Percentiles rank a stretch among this genome's conserved stretches.
These are phyloP conservation scores for Eremothecium gossypii DNA, from an alignment of 1,139 yeast species.

Conservation along the genomic window DNA sequence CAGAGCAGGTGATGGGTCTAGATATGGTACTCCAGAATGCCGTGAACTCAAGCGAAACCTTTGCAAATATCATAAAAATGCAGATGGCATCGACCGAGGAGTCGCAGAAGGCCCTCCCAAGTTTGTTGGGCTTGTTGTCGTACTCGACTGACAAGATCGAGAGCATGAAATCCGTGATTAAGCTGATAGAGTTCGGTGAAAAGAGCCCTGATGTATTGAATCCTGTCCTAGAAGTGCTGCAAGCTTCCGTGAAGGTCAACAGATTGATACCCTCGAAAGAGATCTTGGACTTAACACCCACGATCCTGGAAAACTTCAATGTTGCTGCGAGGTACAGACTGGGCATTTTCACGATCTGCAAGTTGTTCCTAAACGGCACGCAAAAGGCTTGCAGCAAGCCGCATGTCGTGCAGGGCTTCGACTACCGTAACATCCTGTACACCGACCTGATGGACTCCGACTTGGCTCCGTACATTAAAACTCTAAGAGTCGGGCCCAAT, in stretches of 20 bases:
- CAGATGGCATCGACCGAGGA: no score
- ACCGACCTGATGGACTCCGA: constrained; percentile 23
- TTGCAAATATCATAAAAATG: no score
- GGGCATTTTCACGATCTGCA: constrained; percentile 27
- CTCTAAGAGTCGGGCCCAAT: constrained; percentile 21
- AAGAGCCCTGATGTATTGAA: constrained; percentile 1
- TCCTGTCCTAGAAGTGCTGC: no score
- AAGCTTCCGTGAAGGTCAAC: no score
- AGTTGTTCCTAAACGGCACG: constrained; percentile 15
- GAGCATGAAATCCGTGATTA: constrained; percentile 21
- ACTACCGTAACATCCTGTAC: constrained; percentile 24
- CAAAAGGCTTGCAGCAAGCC: constrained; percentile 20
- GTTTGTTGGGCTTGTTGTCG: constrained; percentile 14
- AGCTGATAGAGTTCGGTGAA: constrained; percentile 5
- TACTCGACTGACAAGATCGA: constrained; percentile 21
- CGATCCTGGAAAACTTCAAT: constrained; percentile 19
- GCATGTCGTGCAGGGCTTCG: constrained; percentile 26
- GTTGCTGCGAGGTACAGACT: constrained; percentile 25
- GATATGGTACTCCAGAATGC: no score
- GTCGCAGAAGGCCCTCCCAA: constrained; percentile 20
- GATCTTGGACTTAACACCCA: constrained; percentile 16
- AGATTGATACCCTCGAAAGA: no score
- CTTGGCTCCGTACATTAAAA: constrained; percentile 25
- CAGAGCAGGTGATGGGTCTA: no score
- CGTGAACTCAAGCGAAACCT: no score